Conservation (phyloP, 305 asterid species). For the Fraxinus floribunda region DNA sequence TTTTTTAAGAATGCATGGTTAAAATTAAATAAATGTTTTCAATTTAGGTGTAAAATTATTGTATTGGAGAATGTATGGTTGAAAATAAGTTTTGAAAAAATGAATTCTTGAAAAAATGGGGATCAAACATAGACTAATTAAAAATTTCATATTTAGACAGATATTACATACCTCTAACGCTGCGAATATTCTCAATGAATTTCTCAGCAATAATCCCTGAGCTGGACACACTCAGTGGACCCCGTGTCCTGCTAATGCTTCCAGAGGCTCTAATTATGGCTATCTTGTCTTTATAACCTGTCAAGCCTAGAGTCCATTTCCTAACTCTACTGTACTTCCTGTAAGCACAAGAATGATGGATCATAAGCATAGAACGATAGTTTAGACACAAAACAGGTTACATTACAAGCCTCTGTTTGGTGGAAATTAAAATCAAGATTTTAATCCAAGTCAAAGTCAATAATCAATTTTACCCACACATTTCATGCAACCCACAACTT, state of each 20-base stretch:
- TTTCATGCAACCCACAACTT: too few relatives aligned
- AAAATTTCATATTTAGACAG: conserved; percentile 10
- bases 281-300: conserved; percentile 66
- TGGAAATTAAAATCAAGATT: too few relatives aligned
- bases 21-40: too few relatives aligned
- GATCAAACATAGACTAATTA: not conserved
- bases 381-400: conserved; percentile 15
- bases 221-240: conserved; percentile 59
- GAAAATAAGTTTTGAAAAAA: too few relatives aligned
- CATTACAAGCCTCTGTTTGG: not conserved
- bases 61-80: too few relatives aligned
- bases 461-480: too few relatives aligned
- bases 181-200: conserved; percentile 83
- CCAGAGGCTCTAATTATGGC: conserved; percentile 96
- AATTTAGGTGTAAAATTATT: too few relatives aligned
- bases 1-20: too few relatives aligned
- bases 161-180: conserved; percentile 59
- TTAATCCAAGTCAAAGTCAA: too few relatives aligned
- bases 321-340: conserved; percentile 79
- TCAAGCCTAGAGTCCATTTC: conserved; percentile 83
- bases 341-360: conserved; percentile 21
- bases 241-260: conserved; percentile 72
- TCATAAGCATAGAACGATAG: conserved; percentile 15
- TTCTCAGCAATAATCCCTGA: conserved; percentile 84
- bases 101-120: too few relatives aligned